A percentile compares a stretch with the other conserved stretches of the same genome.
These are phyloP conservation scores for Salicornia ramosissima DNA, from an alignment of 148 eudicot species.

Conservation along the genomic window DNA sequence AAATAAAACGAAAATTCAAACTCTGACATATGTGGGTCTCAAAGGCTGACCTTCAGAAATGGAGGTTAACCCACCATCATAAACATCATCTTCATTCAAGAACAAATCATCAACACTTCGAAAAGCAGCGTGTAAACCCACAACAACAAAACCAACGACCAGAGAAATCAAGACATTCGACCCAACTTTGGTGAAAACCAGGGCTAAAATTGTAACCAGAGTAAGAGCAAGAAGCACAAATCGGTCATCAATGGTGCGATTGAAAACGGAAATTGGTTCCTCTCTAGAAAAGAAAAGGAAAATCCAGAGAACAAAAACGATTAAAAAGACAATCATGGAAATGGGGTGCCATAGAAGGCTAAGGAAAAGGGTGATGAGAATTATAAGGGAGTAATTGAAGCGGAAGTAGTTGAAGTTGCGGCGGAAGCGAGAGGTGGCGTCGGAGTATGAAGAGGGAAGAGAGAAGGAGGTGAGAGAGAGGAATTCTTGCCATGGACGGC, in stretches of 20 bases:
- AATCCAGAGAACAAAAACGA: slow-evolving; percentile 46
- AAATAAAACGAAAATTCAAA: slow-evolving; percentile 18
- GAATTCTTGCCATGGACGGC: slow-evolving; percentile 62
- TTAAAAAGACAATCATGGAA: slow-evolving; percentile 59
- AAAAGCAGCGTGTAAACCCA: slow-evolving; percentile 47
- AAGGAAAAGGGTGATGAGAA: slow-evolving; percentile 45
- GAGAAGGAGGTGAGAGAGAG: slow-evolving; percentile 44
- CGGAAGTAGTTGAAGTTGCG: slow-evolving; percentile 59
- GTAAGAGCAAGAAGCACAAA: slow-evolving; percentile 35
- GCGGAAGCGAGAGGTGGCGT: slow-evolving; percentile 43
- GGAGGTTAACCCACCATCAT: slow-evolving; percentile 46
- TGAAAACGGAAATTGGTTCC: slow-evolving; percentile 29
- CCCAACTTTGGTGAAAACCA: slow-evolving; percentile 61
- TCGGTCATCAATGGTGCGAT: slow-evolving; percentile 42
- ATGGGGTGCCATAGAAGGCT: slow-evolving; percentile 63
- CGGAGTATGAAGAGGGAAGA: slow-evolving; percentile 44
- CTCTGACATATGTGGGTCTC: slow-evolving; percentile 26
- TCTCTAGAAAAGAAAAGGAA: slow-evolving; percentile 48
- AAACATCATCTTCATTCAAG: slow-evolving; percentile 47
- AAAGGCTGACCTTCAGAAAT: slow-evolving; percentile 39
- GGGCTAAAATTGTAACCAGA: slow-evolving; percentile 45
- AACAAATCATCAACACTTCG: slow-evolving; percentile 59
- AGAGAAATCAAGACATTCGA: slow-evolving; percentile 50
- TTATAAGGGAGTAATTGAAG: slow-evolving; percentile 52
- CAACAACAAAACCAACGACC: slow-evolving; percentile 34